Percentiles rank a stretch among this genome's conserved stretches.
phyloP scores from a whole-genome alignment of 2,329 filamentous ascomycete genomes.

The Fusarium sp. region DNA sequence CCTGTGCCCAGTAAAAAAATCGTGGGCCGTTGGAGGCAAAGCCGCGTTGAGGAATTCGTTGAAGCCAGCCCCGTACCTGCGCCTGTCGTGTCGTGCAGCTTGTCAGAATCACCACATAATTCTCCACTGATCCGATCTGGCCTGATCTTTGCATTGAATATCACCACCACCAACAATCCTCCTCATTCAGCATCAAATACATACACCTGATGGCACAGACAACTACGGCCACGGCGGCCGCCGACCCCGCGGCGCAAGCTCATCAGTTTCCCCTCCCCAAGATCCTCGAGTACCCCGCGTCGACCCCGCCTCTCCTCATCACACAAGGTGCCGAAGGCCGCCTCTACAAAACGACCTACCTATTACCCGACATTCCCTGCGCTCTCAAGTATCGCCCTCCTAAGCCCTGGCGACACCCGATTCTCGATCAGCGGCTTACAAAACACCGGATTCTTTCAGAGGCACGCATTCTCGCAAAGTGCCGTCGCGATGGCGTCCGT shows the following conservation, averaged over 20 bases:
- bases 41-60: conserved; percentile 16
- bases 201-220: conserved; percentile 3
- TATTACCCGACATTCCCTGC: conserved; percentile 72
- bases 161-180: conserved; percentile 9
- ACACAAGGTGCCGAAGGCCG: conserved; percentile 96
- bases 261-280: conserved; percentile 66
- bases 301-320: conserved; percentile 74
- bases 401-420: conserved; percentile 92
- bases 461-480: conserved; percentile 83
- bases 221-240: conserved; percentile 25
- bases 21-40: conserved; percentile 31
- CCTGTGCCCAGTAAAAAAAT: conserved; percentile 30
- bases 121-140: conserved; percentile 16
- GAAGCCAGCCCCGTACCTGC: conserved; percentile 35
- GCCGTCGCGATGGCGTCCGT: conserved; percentile 78
- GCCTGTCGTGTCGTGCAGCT: conserved; percentile 39
- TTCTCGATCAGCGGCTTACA: conserved; percentile 87
- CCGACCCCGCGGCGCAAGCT: conserved; percentile 37
- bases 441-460: conserved; percentile 89
- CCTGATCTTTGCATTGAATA: conserved; percentile 7
- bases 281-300: conserved; percentile 71
- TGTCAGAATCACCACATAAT: conserved; percentile 30
- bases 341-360: conserved; percentile 87
- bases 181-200: conserved; percentile 15
- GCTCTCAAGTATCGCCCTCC: conserved; percentile 91